Conservation (phyloP, 495 filamentous ascomycete species). For the Lepraria neglecta region DNA sequence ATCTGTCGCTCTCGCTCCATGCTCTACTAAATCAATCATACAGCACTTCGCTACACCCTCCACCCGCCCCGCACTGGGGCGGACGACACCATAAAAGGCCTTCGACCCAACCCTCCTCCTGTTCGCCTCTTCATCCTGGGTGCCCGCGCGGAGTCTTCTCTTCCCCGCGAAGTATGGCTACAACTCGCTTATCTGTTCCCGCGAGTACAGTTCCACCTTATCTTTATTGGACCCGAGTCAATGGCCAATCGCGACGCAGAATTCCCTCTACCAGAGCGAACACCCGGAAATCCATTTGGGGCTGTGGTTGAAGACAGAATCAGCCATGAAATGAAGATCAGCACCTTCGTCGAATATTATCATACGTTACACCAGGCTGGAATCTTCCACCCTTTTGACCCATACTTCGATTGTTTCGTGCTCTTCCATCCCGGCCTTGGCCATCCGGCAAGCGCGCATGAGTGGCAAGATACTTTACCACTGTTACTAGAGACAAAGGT, state of each 20-base stretch:
- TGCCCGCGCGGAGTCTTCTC: slow-evolving; percentile 90
- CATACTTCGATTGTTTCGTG: slow-evolving; percentile 94
- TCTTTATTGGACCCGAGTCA: slow-evolving; percentile 74
- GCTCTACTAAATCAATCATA: not conserved
- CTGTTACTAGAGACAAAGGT: slow-evolving; percentile 89
- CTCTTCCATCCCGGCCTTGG: slow-evolving; percentile 94
- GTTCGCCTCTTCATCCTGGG: slow-evolving; percentile 91
- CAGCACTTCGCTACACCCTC: slow-evolving; percentile 86
- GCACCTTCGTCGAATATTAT: slow-evolving; percentile 95
- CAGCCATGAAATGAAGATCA: slow-evolving; percentile 82
- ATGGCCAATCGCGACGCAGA: slow-evolving; percentile 87
- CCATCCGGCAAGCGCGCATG: slow-evolving; percentile 83
- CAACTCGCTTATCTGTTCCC: slow-evolving; percentile 91
- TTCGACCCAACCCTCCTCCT: slow-evolving; percentile 76
- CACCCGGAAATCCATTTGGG: slow-evolving; percentile 80
- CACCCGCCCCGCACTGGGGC: slow-evolving; percentile 79
- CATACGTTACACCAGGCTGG: slow-evolving; percentile 88
- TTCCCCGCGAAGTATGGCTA: slow-evolving; percentile 88
- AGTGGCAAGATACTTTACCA: slow-evolving; percentile 88
- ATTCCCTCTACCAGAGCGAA: slow-evolving; percentile 81
- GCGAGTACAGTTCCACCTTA: slow-evolving; percentile 41
- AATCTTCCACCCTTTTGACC: slow-evolving; percentile 87
- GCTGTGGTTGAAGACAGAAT: slow-evolving; percentile 85
- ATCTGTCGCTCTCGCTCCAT: slow-evolving; percentile 11
- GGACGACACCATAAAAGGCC: slow-evolving; percentile 64